Evolutionary conservation across 176 grass and related monocot genomes (phyloP).

Genomic region (Ampelocalamus luodianensis): DNA sequence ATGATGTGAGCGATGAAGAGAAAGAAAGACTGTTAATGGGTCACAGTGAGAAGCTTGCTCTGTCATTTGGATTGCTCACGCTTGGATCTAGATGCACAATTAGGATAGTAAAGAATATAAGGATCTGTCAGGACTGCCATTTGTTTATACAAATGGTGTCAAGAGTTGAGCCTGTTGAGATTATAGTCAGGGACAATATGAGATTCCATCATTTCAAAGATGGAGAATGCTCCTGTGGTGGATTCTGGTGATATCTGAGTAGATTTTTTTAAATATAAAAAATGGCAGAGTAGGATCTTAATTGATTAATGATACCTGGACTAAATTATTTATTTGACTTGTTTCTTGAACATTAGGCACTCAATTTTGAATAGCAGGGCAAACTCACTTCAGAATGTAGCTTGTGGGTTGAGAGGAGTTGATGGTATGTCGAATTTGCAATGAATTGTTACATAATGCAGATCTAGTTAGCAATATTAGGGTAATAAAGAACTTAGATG

Average conservation of each 20-base stretch:
- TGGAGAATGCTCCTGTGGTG: conserved; percentile 70
- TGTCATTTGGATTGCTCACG: conserved; percentile 59
- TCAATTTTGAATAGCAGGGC: not conserved
- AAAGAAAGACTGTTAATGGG: conserved; percentile 68
- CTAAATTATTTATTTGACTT: conserved; percentile 23
- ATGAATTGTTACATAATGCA: not conserved
- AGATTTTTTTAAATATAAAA: not conserved
- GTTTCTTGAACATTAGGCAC: not conserved
- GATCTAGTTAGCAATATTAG: conserved; percentile 9
- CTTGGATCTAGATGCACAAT: conserved; percentile 48
- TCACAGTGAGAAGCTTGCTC: conserved; percentile 76
- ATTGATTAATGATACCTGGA: conserved; percentile 15
- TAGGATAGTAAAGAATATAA: conserved; percentile 77
- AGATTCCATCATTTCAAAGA: conserved; percentile 75
- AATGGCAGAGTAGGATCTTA: not conserved
- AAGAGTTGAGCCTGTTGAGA: conserved; percentile 53
- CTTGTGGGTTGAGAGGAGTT: conserved; percentile 4
- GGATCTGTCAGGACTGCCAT: conserved; percentile 82
- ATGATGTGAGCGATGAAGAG: conserved; percentile 71
- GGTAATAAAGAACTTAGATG: not conserved
- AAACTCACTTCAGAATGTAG: conserved; percentile 17
- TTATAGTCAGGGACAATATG: conserved; percentile 70
- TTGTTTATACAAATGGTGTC: conserved; percentile 62
- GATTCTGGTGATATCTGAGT: conserved; percentile 62
- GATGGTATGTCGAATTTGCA: not conserved